Evolutionary conservation across 176 grass and related monocot species (phyloP), one percentile per base, ranked within the genome.

Genomic region (Avena eriantha): DNA sequence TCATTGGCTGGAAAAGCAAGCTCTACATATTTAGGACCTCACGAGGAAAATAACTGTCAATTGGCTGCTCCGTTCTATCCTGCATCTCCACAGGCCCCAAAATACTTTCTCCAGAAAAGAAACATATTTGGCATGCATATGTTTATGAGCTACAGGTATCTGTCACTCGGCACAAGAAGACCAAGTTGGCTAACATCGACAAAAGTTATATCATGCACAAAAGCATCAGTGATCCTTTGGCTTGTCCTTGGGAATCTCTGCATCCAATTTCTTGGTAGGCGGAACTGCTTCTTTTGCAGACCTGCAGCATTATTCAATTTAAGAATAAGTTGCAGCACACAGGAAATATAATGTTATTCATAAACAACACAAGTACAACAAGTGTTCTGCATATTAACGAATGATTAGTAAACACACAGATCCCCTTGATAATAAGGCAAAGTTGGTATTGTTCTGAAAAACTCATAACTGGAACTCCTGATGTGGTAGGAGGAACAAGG

Each of bases 211-310:
- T 81, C 78, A 63, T 78, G 26, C 47, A 22, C 26, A 86, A 29
- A 60, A 82, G 77, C 83, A 82, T 53, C 48, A 91, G 58, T 81
- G 76, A 29, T 82, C 90, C 61, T 88, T 88, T 9, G 82, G 77
- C 51, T 81, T 91, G 33, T 91, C 89, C 82, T 88, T 91, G 21
- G 81, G 86, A 50, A 82, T 13, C 14, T 87, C 66, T 16, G 45
- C 41, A 51, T 85, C 86, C 79, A 91, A 46, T 82, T 91, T 88
- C 86, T 85, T 88, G 43, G 83, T 71, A 84, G 83, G 71, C 0
- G 55, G 68, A 55, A 48, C 33, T 66, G 70, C 82, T 51, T 81
- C 90, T 88, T 91, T 88, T 78, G 70, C 82, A 77, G 90, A 91
- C 70, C 82, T 88, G 77, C 16, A 82, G 41, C 10, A 33, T 64